Evolutionary conservation across 2,329 filamentous ascomycete genomes (phyloP), one percentile per base, ranked within the genome.

Genomic region (Cercospora zeae-maydis): DNA sequence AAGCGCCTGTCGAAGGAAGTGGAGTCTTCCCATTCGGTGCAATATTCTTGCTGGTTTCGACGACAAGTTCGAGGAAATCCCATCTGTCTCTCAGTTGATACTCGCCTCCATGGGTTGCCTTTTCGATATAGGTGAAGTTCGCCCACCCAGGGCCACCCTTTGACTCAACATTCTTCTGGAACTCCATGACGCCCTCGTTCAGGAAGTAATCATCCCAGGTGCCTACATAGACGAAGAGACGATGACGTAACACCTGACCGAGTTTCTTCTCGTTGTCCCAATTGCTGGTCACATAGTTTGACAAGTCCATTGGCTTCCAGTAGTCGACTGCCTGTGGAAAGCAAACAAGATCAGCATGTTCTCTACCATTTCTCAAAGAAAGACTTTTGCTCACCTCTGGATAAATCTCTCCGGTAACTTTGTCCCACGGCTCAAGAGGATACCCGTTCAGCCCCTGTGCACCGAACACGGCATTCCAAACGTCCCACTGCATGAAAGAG

Each of bases 401-500:
- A 51, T 76, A 77, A 5, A 78, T 75, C 34, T 77, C 75, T 13
- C 75, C 75, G 0, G 75, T 76, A 27, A 76, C 74, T 59, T 77
- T 77, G 62, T 78, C 73, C 76, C 76, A 77, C 0, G 76, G 57
- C 31, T 75, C 75, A 7, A 78, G 72, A 8, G 75, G 75, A 53
- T 78, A 77, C 37, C 71, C 68, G 64, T 77, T 77, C 49, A 71
- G 69, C 4, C 75, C 75, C 51, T 77, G 75, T 0, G 70, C 71
- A 7, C 74, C 73, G 24, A 77, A 78, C 1, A 78, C 74, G 8
- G 75, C 73, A 30, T 76, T 73, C 75, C 75, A 78, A 14, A 75
- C 47, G 59, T 78, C 76, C 75, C 75, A 77, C 56, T 78, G 76
- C 16, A 70, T 66, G 14, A 63, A 63, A 1, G 74, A 76, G 33